A percentile compares a stretch with the other conserved stretches of the same genome.
Evolutionary conservation across 495 filamentous ascomycete genomes (phyloP).

Genomic region (Talaromyces wortmannii): DNA sequence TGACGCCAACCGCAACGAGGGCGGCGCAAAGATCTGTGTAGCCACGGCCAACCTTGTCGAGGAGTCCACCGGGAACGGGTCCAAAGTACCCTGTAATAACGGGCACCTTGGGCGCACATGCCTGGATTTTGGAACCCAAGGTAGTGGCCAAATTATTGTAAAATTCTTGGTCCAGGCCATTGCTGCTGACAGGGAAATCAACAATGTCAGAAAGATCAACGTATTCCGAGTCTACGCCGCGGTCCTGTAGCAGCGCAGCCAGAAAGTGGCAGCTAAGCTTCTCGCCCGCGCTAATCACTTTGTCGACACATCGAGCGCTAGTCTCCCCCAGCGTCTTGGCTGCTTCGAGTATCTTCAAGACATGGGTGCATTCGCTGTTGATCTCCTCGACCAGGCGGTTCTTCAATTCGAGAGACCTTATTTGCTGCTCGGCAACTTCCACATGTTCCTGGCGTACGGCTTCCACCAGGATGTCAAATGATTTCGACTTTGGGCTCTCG

Average conservation of each 20-base stretch:
- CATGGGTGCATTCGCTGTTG: constrained; percentile 60
- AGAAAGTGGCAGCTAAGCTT: constrained; percentile 88
- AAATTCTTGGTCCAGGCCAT: constrained; percentile 69
- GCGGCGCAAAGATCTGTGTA: constrained; percentile 90
- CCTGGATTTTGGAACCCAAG: constrained; percentile 59
- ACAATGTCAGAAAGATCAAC: constrained; percentile 77
- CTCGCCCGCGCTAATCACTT: constrained; percentile 87
- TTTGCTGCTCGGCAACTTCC: constrained; percentile 53
- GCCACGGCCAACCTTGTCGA: constrained; percentile 74
- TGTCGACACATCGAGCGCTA: constrained; percentile 75
- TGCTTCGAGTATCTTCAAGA: constrained; percentile 53
- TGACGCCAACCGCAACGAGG: constrained; percentile 69
- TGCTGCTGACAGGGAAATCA: constrained; percentile 46
- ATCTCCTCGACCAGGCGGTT: constrained; percentile 53
- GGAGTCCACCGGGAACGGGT: constrained; percentile 70
- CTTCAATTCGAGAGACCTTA: constrained; percentile 54
- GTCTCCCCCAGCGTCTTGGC: constrained; percentile 61
- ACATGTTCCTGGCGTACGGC: constrained; percentile 72
- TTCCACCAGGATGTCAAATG: constrained; percentile 64
- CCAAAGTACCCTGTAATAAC: constrained; percentile 86
- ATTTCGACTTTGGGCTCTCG: constrained; percentile 50
- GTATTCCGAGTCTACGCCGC: constrained; percentile 73
- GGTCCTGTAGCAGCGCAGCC: constrained; percentile 70
- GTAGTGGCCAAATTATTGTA: constrained; percentile 62
- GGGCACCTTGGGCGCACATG: constrained; percentile 64